These are phyloP conservation scores for Sarcocystis neurona DNA, from an alignment of 169 alveolate species.

Conservation along the genomic window DNA sequence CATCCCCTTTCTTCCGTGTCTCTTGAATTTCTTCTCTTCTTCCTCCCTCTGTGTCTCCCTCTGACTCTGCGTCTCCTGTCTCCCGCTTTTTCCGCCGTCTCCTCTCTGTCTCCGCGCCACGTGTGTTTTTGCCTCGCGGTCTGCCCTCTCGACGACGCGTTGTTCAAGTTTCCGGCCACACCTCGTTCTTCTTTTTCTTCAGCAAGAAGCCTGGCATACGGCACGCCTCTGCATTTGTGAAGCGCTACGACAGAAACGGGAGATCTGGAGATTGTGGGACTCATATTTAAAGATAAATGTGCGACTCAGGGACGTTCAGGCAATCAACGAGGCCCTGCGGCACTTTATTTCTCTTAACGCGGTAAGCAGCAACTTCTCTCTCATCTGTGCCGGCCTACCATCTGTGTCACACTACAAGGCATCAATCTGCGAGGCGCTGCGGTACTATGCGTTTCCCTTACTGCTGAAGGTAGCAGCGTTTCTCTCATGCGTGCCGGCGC, in stretches of 20 bases:
- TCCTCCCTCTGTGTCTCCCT: too few relatives aligned
- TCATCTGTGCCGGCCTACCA: background rate
- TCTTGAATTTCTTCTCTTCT: too few relatives aligned
- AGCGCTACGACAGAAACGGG: slow-evolving; percentile 82
- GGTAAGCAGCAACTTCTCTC: background rate
- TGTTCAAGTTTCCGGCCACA: too few relatives aligned
- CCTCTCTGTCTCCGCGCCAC: too few relatives aligned
- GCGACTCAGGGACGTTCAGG: slow-evolving; percentile 51
- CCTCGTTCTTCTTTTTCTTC: too few relatives aligned
- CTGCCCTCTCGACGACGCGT: too few relatives aligned
- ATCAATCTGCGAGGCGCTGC: background rate
- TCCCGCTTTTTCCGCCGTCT: too few relatives aligned
- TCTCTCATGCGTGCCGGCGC: background rate
- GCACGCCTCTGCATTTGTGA: slow-evolving; percentile 85
- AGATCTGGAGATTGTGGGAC: slow-evolving; percentile 90
- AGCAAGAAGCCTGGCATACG: slow-evolving; percentile 80
- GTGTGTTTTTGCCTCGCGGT: too few relatives aligned
- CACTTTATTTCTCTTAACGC: slow-evolving; percentile 38
- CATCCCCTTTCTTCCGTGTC: too few relatives aligned
- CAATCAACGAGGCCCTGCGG: slow-evolving; percentile 39
- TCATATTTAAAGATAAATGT: slow-evolving; percentile 74
- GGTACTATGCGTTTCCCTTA: too few relatives aligned
- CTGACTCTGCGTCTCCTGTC: too few relatives aligned
- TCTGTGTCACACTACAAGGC: background rate
- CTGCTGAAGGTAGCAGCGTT: background rate